phyloP scores from a whole-genome alignment of 2,329 filamentous ascomycete species.

The Diatrype stigma region DNA sequence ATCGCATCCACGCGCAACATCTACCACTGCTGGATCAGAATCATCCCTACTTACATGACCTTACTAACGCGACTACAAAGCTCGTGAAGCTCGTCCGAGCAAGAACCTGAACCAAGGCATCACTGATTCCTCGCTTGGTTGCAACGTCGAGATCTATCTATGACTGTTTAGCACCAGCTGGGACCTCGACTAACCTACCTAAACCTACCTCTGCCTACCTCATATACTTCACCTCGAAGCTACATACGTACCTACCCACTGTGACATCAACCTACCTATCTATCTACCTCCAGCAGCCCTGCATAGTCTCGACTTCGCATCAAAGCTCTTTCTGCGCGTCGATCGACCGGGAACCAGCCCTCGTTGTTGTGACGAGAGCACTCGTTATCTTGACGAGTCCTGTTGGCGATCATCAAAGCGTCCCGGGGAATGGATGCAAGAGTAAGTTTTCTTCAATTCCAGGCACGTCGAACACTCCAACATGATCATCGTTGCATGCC shows the following conservation, averaged over 20 bases:
- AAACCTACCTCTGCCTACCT: neutral
- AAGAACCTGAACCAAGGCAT: neutral
- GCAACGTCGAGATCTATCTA: neutral
- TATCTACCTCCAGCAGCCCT: no score
- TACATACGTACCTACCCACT: no score
- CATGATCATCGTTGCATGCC: neutral
- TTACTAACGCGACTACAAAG: neutral
- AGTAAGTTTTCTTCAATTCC: constrained; percentile 14
- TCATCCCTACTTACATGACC: neutral
- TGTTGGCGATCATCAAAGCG: neutral
- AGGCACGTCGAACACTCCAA: neutral
- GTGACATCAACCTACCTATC: no score
- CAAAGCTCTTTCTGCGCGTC: neutral
- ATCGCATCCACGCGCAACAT: neutral
- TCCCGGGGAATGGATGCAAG: constrained; percentile 19
- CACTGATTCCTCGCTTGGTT: neutral
- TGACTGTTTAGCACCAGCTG: neutral
- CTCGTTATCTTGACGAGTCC: neutral
- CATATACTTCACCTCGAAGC: no score
- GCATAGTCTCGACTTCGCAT: neutral
- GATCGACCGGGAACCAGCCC: neutral
- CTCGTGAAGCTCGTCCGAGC: neutral
- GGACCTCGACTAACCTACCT: neutral
- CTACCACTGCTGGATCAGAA: neutral
- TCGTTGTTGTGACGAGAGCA: neutral